Evolutionary conservation across 495 filamentous ascomycete genomes (phyloP), one percentile per base, ranked within the genome.

Genomic region (Poronia punctata): DNA sequence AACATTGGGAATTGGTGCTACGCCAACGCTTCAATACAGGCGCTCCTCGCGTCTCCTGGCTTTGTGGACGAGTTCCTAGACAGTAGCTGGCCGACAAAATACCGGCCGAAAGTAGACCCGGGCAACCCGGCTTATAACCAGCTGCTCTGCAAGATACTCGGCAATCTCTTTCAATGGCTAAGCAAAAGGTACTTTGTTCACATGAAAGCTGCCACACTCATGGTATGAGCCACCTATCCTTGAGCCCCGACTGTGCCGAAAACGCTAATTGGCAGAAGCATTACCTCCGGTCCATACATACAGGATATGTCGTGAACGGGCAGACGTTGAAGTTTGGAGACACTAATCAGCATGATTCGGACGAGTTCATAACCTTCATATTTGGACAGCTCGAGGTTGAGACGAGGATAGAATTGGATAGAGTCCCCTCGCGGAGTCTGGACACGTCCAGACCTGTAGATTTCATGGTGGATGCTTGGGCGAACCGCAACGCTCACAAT

Each of bases 1-100:
- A 96, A 95, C 51, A 80, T 84, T 17, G 79, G 83, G 7, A 80
- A 83, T 8, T 85, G 79, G 5, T 99, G 92, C 60, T 99, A 92
- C 56, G 87, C 89, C 75, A 95, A 96, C 65, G 77, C 84, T 10
- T 81, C 80, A 3, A 62, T 99, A 10, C 92, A 99, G 58, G 83
- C 80, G 43, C 63, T 97, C 39, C 81, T 83, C 43, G 82, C 81
- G 3, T 92, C 86, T 1, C 66, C 77, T 15, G 76, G 78, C 15
- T 70, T 99, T 42, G 73, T 78, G 20, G 66, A 76, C 20, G 83
- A 86, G 40, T 80, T 96, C 24, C 62, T 71, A 48, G 52, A 55
- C 19, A 42, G 56, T 43, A 45, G 45, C 6, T 57, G 45, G 45
- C 54, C 54, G 15, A 36, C 38, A 1, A 28, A 21, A 6, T 50